These are phyloP conservation scores for Leccinum disarticulatum DNA, from an alignment of 768 basidiomycete genomes.

Conservation along the genomic window DNA sequence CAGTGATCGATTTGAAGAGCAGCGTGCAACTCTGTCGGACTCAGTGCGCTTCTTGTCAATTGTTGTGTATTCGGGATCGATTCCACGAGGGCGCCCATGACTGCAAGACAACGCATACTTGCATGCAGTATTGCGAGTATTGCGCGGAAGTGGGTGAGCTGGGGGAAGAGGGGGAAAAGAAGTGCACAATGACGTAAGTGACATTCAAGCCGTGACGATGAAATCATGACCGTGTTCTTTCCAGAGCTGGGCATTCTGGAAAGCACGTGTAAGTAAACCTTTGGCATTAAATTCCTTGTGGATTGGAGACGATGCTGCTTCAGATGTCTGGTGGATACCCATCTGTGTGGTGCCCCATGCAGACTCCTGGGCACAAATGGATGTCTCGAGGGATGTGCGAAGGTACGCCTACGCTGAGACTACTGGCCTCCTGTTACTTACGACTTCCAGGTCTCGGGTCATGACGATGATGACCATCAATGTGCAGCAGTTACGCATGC, in stretches of 20 bases:
- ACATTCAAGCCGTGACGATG: not conserved
- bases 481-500: slow-evolving; percentile 53
- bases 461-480: slow-evolving; percentile 48
- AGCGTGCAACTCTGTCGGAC: slow-evolving; percentile 51
- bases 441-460: slow-evolving; percentile 42
- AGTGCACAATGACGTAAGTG: slow-evolving; percentile 49
- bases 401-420: slow-evolving; percentile 33
- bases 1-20: slow-evolving; percentile 46
- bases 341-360: slow-evolving; percentile 58
- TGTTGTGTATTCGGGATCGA: slow-evolving; percentile 47
- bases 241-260: slow-evolving; percentile 56
- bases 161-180: slow-evolving; percentile 34
- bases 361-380: slow-evolving; percentile 45
- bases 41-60: slow-evolving; percentile 48
- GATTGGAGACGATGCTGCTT: not conserved
- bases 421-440: not conserved
- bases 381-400: slow-evolving; percentile 52
- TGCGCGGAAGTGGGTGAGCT: slow-evolving; percentile 31
- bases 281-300: not conserved
- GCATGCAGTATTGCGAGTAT: slow-evolving; percentile 45
- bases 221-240: not conserved
- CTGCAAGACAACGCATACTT: slow-evolving; percentile 51
- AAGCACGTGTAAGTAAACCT: slow-evolving; percentile 48
- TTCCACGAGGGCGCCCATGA: slow-evolving; percentile 49
- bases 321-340: slow-evolving; percentile 52